Percentiles rank a stretch among this genome's conserved stretches.
Evolutionary conservation across 495 filamentous ascomycete genomes (phyloP).

Genomic region (Apodospora peruviana): DNA sequence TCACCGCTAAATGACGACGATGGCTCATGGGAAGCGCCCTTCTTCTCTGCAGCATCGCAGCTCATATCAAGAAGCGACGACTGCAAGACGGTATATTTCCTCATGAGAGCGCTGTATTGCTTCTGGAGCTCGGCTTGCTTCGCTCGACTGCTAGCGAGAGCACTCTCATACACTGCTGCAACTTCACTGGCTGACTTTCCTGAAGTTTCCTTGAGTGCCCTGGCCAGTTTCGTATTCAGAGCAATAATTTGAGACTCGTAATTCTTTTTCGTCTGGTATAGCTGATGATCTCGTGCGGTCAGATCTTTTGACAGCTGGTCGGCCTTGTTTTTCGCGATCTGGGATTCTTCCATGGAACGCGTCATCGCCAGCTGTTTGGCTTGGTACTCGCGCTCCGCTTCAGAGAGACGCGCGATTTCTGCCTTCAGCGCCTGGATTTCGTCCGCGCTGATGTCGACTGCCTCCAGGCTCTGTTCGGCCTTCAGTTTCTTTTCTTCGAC

Average conservation of each 20-base stretch:
- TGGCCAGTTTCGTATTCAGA: conserved; percentile 35
- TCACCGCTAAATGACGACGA: conserved; percentile 5
- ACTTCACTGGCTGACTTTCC: conserved; percentile 29
- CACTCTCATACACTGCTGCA: conserved; percentile 27
- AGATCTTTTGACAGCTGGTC: conserved; percentile 47
- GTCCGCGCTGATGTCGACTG: conserved; percentile 51
- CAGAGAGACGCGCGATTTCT: conserved; percentile 53
- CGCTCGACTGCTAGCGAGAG: conserved; percentile 31
- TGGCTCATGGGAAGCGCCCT: background rate
- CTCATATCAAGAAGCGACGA: conserved; percentile 30
- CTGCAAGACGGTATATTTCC: conserved; percentile 36
- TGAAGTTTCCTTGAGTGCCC: conserved; percentile 37
- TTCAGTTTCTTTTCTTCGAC: conserved; percentile 55
- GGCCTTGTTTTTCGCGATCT: conserved; percentile 45
- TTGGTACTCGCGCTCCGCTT: conserved; percentile 52
- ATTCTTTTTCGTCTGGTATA: conserved; percentile 34
- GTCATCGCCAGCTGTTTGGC: conserved; percentile 51
- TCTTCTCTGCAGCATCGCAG: conserved; percentile 10
- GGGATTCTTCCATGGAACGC: conserved; percentile 43
- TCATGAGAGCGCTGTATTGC: conserved; percentile 33
- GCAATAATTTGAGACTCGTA: conserved; percentile 41
- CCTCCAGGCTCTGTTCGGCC: conserved; percentile 53
- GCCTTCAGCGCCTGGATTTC: conserved; percentile 53
- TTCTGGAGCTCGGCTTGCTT: conserved; percentile 39
- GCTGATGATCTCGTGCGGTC: conserved; percentile 46